phyloP scores from a whole-genome alignment of 257 asterid genomes.

The Thymus quinquecostatus region DNA sequence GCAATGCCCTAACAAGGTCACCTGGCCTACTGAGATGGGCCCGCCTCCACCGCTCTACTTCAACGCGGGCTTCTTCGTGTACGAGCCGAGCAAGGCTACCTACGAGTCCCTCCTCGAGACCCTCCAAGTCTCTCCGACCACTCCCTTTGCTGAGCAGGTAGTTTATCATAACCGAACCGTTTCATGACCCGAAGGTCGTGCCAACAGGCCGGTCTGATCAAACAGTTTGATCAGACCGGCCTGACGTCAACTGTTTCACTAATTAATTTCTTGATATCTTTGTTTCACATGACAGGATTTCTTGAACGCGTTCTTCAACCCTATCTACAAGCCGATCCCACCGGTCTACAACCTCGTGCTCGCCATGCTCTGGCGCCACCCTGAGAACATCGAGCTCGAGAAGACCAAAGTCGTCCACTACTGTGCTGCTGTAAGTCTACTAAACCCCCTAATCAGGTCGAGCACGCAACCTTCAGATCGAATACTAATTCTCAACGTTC shows the following conservation, averaged over 20 bases:
- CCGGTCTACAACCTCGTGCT: conserved; percentile 59
- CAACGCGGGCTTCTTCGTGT: conserved; percentile 57
- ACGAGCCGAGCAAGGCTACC: conserved; percentile 47
- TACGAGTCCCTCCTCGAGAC: conserved; percentile 44
- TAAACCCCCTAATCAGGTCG: too few species aligned
- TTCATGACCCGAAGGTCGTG: not conserved
- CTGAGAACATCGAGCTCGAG: conserved; percentile 61
- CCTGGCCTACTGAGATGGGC: conserved; percentile 54
- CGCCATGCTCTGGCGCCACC: conserved; percentile 80
- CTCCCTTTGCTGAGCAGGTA: conserved; percentile 71
- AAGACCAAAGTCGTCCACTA: conserved; percentile 69
- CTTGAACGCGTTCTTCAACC: conserved; percentile 63
- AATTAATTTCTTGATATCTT: too few species aligned
- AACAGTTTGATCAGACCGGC: not conserved
- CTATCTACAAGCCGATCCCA: conserved; percentile 65
- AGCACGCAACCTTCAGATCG: too few species aligned
- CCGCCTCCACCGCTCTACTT: conserved; percentile 58
- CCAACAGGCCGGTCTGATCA: not conserved
- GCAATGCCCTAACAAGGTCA: conserved; percentile 50
- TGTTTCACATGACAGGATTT: conserved; percentile 48
- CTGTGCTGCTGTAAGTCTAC: conserved; percentile 59
- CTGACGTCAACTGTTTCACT: too few species aligned
- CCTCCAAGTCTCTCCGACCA: conserved; percentile 40
- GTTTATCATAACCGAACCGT: not conserved
- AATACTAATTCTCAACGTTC: not conserved